Conservation (phyloP, 768 basidiomycete species). For the Tulasnella sp. region DNA sequence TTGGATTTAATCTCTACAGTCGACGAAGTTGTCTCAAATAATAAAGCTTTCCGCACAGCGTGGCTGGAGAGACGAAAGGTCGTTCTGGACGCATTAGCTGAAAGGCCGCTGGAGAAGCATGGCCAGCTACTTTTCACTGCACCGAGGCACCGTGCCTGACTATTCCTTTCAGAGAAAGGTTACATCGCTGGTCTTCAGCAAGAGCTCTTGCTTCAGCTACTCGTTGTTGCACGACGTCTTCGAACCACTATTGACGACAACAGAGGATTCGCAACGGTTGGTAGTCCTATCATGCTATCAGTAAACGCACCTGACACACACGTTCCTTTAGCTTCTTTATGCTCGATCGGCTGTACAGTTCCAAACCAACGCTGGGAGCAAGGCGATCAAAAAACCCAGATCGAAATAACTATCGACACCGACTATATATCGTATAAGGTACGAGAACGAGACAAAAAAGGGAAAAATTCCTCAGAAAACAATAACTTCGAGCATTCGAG, state of each 20-base stretch:
- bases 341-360: too few relatives aligned
- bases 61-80: conserved; percentile 55
- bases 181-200: neutral
- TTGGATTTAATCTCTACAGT: conserved; percentile 60
- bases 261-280: neutral
- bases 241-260: neutral
- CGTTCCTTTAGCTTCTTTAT: conserved; percentile 55
- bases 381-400: too few relatives aligned
- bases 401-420: too few relatives aligned
- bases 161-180: neutral
- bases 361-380: too few relatives aligned
- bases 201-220: neutral
- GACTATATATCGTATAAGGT: neutral
- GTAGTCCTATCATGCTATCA: neutral
- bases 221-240: neutral
- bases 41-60: conserved; percentile 58
- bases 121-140: conserved; percentile 36
- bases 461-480: too few relatives aligned
- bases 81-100: conserved; percentile 51
- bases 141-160: neutral
- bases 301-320: neutral
- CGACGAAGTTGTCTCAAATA: conserved; percentile 61
- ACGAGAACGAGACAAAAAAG: neutral
- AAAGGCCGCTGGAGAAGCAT: conserved; percentile 48
- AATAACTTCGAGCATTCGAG: too few relatives aligned